Evolutionary conservation across 2,329 filamentous ascomycete genomes (phyloP).

Genomic region (Colletotrichum navitas): DNA sequence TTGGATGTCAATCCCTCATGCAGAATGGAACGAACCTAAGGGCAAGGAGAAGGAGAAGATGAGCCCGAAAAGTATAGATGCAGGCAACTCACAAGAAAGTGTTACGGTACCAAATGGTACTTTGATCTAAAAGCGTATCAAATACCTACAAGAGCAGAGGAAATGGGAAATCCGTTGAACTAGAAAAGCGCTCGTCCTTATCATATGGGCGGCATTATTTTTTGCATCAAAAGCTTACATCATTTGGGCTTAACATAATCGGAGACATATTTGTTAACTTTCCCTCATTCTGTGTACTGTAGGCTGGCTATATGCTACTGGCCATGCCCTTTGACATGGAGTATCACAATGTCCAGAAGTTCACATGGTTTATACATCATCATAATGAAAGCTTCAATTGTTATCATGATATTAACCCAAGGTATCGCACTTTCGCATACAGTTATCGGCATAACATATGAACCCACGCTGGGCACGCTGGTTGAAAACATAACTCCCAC

Average conservation of each 20-base stretch:
- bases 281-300: neutral
- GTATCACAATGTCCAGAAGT: no score
- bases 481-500: neutral
- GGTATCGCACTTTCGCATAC: neutral
- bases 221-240: neutral
- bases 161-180: no score
- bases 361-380: neutral
- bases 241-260: neutral
- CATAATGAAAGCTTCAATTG: neutral
- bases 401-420: neutral
- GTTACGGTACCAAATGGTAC: neutral
- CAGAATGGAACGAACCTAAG: slow-evolving; percentile 34
- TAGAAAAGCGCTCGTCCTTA: neutral
- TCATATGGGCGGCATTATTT: slow-evolving; percentile 13
- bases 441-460: neutral
- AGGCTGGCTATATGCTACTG: neutral
- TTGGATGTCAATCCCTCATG: slow-evolving; percentile 53
- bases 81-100: slow-evolving; percentile 21
- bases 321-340: no score
- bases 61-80: neutral
- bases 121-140: neutral
- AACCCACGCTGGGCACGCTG: rapidly evolving
- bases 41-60: slow-evolving; percentile 12
- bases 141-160: neutral
- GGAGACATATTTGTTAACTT: neutral